phyloP scores from a whole-genome alignment of 2,329 filamentous ascomycete genomes.

The Colletotrichum tropicicola region DNA sequence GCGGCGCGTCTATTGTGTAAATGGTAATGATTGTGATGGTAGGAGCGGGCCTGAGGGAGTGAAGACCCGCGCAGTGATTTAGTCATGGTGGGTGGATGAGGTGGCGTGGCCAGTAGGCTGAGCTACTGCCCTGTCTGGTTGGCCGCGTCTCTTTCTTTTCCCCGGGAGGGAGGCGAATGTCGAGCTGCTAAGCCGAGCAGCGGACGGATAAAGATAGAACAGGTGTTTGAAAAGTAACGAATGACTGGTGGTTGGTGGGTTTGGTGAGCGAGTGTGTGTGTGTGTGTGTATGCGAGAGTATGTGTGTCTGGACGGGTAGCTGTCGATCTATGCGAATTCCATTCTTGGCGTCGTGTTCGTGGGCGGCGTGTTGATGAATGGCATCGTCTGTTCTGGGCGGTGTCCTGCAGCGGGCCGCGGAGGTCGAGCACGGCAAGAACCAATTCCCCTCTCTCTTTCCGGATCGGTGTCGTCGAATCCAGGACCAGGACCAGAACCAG shows the following conservation, averaged over 20 bases:
- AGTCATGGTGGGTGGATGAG: slow-evolving; percentile 54
- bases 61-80: slow-evolving; percentile 55
- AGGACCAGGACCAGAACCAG: not conserved
- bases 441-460: not conserved
- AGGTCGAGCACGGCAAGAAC: not conserved
- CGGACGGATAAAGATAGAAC: slow-evolving; percentile 21
- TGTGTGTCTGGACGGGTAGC: slow-evolving; percentile 2
- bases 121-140: slow-evolving; percentile 17
- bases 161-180: slow-evolving; percentile 24
- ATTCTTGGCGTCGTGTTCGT: slow-evolving; percentile 27
- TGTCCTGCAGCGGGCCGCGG: slow-evolving; percentile 22
- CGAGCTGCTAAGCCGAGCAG: slow-evolving; percentile 6
- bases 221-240: slow-evolving; percentile 19
- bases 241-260: slow-evolving; percentile 16
- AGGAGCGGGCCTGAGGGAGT: slow-evolving; percentile 55
- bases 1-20: slow-evolving; percentile 38
- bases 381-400: slow-evolving; percentile 23
- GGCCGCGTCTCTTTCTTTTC: slow-evolving; percentile 9
- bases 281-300: not conserved
- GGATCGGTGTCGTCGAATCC: not conserved
- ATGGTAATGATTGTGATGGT: slow-evolving; percentile 44
- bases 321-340: slow-evolving; percentile 30
- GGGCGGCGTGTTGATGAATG: slow-evolving; percentile 7
- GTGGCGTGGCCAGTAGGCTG: slow-evolving; percentile 30
- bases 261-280: slow-evolving; percentile 21